A percentile compares a stretch with the other conserved stretches of the same genome.
These are phyloP conservation scores for Didymella glomerata DNA, from an alignment of 2,329 filamentous ascomycete species.

Conservation along the genomic window DNA sequence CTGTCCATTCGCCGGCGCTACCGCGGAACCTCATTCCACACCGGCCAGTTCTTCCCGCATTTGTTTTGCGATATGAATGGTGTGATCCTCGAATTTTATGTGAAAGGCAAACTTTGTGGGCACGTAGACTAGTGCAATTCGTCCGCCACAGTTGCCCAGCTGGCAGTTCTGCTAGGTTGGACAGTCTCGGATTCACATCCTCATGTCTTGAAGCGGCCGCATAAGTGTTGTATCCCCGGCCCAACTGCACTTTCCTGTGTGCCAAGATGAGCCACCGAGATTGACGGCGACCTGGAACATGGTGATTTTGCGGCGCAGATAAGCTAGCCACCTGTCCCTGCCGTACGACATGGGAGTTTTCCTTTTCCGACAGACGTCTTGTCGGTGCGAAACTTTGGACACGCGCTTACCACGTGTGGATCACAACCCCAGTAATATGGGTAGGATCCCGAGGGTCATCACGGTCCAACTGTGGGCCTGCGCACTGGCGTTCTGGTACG, in stretches of 20 bases:
- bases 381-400: slow-evolving; percentile 19
- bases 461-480: slow-evolving; percentile 15
- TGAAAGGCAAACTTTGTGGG: slow-evolving; percentile 1
- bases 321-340: slow-evolving; percentile 19
- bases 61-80: slow-evolving; percentile 9
- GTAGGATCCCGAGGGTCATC: slow-evolving; percentile 17
- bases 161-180: slow-evolving; percentile 3
- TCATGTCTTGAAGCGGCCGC: slow-evolving; percentile 8
- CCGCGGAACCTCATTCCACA: slow-evolving; percentile 10
- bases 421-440: slow-evolving; percentile 18
- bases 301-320: slow-evolving; percentile 14
- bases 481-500: slow-evolving; percentile 17
- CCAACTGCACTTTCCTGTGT: slow-evolving; percentile 6
- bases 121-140: background rate
- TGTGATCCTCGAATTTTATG: slow-evolving; percentile 11
- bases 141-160: slow-evolving; percentile 16
- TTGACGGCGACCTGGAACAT: slow-evolving; percentile 19
- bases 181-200: slow-evolving; percentile 9
- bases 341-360: slow-evolving; percentile 21
- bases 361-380: slow-evolving; percentile 20
- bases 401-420: slow-evolving; percentile 25
- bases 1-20: slow-evolving; percentile 5
- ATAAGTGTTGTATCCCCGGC: slow-evolving; percentile 4
- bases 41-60: slow-evolving; percentile 1
- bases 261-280: slow-evolving; percentile 14